Base-by-base conservation (phyloP, 2,329 filamentous ascomycete genomes). In the Cryoendolithus antarcticus region DNA sequence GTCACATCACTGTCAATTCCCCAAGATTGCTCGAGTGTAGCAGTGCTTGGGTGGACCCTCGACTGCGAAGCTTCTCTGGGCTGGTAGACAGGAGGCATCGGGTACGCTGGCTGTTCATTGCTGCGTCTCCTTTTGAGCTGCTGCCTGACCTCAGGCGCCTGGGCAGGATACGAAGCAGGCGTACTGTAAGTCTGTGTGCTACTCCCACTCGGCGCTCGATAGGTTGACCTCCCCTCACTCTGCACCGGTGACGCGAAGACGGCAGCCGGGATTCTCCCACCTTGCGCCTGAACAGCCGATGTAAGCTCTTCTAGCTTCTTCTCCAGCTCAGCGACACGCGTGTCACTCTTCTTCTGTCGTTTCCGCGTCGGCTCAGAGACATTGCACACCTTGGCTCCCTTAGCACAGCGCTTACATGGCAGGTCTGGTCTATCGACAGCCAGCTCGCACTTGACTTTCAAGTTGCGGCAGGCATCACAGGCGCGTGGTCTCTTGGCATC, bases 261-360 rank as follows among this genome's bases (percentile, higher is more conserved):
- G 7, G 24, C 24, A 27, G 24, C 24, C 3, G 24, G 24, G 24
- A 27, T 27, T 27, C 24, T 27, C 10, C 30, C 19, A 27, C 34
- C 39, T 5, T 41, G 39, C 8, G 39, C 39, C 10, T 35, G 30
- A 10, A 41, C 39, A 3, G 77, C 86, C 5, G 85, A 83, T 6
- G 84, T 93, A 56, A 94, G 59, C 6, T 82, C 83, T 65, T 94
- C 86, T 47, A 94, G 89, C 66, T 93, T 93, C 68, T 81, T 86
- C 67, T 94, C 86, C 37, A 95, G 69, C 65, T 94, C 86, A 6
- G 86, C 82, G 9, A 95, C 86, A 37, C 86, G 73, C 48, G 77
- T 89, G 58, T 93, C 88, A 39, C 84, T 86, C 69, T 93, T 93
- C 68, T 89, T 93, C 65, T 89, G 84, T 33, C 86, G 72, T 63